A percentile compares a stretch with the other conserved stretches of the same genome.
Conservation (phyloP, 164 flowering plant genomes). For the Kingdonia uniflora region DNA sequence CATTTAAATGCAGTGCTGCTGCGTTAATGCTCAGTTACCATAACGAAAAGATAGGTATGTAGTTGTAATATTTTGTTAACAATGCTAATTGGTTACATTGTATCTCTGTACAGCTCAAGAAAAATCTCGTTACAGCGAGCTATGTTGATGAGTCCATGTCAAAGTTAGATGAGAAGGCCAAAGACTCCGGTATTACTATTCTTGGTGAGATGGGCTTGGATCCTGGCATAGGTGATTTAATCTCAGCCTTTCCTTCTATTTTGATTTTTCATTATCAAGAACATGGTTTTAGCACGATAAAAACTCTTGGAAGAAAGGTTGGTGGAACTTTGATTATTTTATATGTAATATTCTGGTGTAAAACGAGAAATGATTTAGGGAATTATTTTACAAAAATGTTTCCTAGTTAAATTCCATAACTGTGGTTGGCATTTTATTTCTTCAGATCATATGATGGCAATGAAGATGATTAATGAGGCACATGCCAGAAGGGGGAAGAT, state of each 20-base stretch:
- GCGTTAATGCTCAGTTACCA: not conserved
- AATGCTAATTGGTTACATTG: not conserved
- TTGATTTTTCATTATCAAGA: too few relatives aligned
- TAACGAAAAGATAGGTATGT: not conserved
- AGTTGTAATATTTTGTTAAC: not conserved
- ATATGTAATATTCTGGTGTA: not conserved
- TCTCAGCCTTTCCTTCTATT: too few relatives aligned
- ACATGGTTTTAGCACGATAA: not conserved
- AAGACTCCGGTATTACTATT: conserved; percentile 67
- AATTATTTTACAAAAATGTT: not conserved
- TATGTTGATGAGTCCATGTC: conserved; percentile 78
- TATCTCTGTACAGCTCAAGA: conserved; percentile 52
- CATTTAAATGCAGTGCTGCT: not conserved
- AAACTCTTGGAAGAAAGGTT: not conserved
- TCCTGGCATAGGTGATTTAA: conserved; percentile 87
- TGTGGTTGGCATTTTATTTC: conserved; percentile 6
- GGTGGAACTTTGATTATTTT: not conserved
- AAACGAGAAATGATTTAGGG: not conserved
- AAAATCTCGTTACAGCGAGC: conserved; percentile 96
- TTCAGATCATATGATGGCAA: conserved; percentile 99
- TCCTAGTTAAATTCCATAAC: not conserved
- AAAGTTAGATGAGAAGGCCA: conserved; percentile 56
- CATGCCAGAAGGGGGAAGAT: conserved; percentile 55
- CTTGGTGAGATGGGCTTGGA: conserved; percentile 99
- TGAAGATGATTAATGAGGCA: conserved; percentile 90